Evolutionary conservation across 2,329 filamentous ascomycete genomes (phyloP), one percentile per base, ranked within the genome.

Genomic region (Coniochaeta sp.): DNA sequence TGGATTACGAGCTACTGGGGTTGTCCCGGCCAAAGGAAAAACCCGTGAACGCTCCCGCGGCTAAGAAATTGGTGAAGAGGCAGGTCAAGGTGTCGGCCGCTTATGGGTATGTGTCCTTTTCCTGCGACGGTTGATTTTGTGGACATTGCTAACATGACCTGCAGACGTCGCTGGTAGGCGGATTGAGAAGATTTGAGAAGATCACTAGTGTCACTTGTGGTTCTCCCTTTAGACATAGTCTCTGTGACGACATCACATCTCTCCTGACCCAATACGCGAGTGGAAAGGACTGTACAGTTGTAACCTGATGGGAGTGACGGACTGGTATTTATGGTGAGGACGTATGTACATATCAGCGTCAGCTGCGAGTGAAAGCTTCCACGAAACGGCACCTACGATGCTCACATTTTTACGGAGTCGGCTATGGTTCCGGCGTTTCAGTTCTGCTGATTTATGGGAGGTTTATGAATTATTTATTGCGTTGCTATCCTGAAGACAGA

Each of bases 1-100:
- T 57, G 55, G 55, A 57, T 16, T 30, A 30, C 26, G 55, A 57
- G n/a, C 55, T 57, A 2, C 22, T 57, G n/a, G 55, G 55, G 8
- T 5, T 57, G 16, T 57, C 55, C 2, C 55, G 32, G 3, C 55
- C 55, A 22, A 57, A 34, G 26, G 55, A 44, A 30, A 40, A 28
- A 26, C 2, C 38, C 2, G n/a, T 10, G 38, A 28, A 2, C 9
- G 22, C 9, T 12, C 3, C 22, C 17, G 16, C 24, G 34, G 4
- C n/a, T 3, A 57, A 36, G 55, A 57, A 57, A 24, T 19, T 34
- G 17, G 26, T 32, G 8, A 40, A 24, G 24, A 30, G 55, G 34
- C 34, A n/a, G 22, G 55, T 57, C 1, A 57, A 57, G 36, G 55
- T 57, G n/a, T 40, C 55, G 38, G 34, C 55, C 17, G 55, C 55